phyloP scores from a whole-genome alignment of 306 rosid genomes.

The Glycine soja region DNA sequence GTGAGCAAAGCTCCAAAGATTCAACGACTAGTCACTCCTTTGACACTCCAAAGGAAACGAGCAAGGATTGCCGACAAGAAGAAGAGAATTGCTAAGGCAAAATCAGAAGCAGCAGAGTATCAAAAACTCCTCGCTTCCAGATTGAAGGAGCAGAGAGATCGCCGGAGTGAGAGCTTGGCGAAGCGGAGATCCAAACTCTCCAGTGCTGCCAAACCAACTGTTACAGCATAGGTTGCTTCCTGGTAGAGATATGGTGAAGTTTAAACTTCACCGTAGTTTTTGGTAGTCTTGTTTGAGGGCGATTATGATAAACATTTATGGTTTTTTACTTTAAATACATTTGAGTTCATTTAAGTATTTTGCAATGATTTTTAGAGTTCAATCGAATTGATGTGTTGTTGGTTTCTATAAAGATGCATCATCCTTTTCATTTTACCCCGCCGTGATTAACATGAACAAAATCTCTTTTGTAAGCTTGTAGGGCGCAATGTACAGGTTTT shows the following conservation, averaged over 20 bases:
- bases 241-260: constrained; percentile 31
- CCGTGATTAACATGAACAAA: background rate
- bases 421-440: background rate
- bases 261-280: constrained; percentile 34
- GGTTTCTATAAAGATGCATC: no score
- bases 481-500: background rate
- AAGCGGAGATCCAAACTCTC: constrained; percentile 52
- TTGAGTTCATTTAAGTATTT: constrained; percentile 30
- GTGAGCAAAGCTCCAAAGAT: no score
- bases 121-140: constrained; percentile 55
- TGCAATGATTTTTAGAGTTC: constrained; percentile 1
- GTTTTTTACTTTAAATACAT: no score
- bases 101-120: constrained; percentile 48
- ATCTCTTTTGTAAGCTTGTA: background rate
- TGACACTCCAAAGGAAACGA: no score
- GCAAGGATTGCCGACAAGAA: no score
- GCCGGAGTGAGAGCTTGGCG: constrained; percentile 53
- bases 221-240: background rate
- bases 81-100: no score
- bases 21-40: no score
- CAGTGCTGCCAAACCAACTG: constrained; percentile 10
- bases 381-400: no score
- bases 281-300: constrained; percentile 23
- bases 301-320: background rate
- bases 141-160: constrained; percentile 55